phyloP scores from a whole-genome alignment of 768 basidiomycete genomes.

The Porpolomopsis calyptriformis region DNA sequence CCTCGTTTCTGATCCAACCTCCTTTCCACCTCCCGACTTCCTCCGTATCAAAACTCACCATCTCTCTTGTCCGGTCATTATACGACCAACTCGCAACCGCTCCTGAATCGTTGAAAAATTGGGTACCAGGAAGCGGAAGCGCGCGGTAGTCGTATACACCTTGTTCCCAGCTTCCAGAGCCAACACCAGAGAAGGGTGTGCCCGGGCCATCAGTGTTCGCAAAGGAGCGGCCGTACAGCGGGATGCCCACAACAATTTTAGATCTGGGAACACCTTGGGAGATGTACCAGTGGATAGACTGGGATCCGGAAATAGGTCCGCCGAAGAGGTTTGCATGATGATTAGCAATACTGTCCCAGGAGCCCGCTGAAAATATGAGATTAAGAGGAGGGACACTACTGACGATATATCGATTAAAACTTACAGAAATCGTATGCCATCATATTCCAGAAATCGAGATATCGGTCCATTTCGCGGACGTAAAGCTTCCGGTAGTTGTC shows the following conservation, averaged over 20 bases:
- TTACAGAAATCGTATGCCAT: slow-evolving; percentile 87
- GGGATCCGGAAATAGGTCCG: slow-evolving; percentile 49
- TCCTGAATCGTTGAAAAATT: slow-evolving; percentile 54
- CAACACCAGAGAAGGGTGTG: slow-evolving; percentile 66
- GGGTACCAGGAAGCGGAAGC: slow-evolving; percentile 67
- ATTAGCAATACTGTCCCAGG: slow-evolving; percentile 60
- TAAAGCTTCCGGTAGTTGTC: slow-evolving; percentile 74
- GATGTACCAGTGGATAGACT: slow-evolving; percentile 62
- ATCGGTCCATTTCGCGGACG: slow-evolving; percentile 75
- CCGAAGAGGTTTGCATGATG: slow-evolving; percentile 85
- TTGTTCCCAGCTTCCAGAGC: slow-evolving; percentile 83
- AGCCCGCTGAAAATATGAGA: slow-evolving; percentile 41
- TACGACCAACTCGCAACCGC: slow-evolving; percentile 77
- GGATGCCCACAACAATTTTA: slow-evolving; percentile 86
- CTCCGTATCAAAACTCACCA: slow-evolving; percentile 76
- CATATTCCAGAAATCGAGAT: slow-evolving; percentile 93
- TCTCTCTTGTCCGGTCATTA: slow-evolving; percentile 61
- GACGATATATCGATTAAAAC: slow-evolving; percentile 12
- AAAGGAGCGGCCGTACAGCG: slow-evolving; percentile 91
- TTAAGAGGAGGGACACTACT: neutral
- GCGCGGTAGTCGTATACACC: slow-evolving; percentile 91
- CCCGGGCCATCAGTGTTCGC: slow-evolving; percentile 77
- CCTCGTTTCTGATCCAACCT: slow-evolving; percentile 64
- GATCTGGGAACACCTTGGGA: slow-evolving; percentile 57
- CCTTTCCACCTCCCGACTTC: slow-evolving; percentile 64